phyloP scores from a whole-genome alignment of 306 rosid species.

The Rosa lucieae region DNA sequence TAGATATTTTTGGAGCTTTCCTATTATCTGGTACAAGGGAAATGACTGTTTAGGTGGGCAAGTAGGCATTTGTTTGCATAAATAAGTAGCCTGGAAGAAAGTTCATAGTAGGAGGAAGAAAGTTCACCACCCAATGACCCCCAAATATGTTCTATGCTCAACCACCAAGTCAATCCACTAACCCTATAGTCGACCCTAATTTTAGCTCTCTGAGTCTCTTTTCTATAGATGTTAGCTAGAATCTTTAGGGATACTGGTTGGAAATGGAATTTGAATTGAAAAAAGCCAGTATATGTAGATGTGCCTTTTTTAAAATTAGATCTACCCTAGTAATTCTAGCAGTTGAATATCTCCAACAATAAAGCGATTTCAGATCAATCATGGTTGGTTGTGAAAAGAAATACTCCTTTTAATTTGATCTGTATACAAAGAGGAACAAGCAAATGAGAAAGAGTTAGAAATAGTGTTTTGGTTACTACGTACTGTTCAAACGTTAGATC shows the following conservation, averaged over 20 bases:
- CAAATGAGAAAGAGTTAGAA: neutral
- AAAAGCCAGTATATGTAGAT: neutral
- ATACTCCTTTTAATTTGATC: neutral
- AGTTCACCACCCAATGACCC: constrained; percentile 21
- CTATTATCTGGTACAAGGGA: neutral
- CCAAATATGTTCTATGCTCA: neutral
- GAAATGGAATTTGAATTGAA: neutral
- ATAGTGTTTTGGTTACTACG: neutral
- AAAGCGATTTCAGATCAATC: neutral
- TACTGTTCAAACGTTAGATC: neutral
- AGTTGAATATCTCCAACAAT: neutral
- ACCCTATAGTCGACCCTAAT: neutral
- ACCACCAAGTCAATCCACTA: constrained; percentile 5
- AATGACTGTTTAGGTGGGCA: neutral
- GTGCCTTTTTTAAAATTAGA: neutral
- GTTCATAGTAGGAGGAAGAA: constrained; percentile 13
- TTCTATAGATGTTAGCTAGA: neutral
- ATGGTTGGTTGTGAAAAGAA: neutral
- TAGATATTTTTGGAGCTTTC: neutral
- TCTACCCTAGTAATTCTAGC: neutral
- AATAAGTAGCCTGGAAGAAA: neutral
- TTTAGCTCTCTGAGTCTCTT: neutral
- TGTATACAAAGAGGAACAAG: neutral
- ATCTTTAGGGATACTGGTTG: neutral
- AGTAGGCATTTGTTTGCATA: neutral